Evolutionary conservation across 1,284 basidiomycete genomes (phyloP), one percentile per base, ranked within the genome.

Genomic region (Ceratobasidium sp.): DNA sequence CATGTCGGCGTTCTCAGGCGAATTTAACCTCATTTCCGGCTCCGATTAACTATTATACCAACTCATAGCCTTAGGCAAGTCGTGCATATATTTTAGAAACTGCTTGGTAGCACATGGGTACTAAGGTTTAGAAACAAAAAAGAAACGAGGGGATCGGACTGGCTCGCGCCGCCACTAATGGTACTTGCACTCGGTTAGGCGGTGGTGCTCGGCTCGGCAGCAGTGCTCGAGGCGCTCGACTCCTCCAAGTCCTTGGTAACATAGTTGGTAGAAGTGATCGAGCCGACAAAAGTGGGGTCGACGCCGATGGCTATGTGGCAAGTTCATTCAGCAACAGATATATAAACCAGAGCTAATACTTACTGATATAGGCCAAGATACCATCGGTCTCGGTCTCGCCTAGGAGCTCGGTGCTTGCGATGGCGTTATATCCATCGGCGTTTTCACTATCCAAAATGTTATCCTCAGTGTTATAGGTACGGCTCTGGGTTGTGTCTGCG

Each of bases 401-500:
- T n/a, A 65, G 38, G 1, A 65, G 49, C 12, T 65, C 49, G 7
- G 60, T 53, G 32, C 60, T 65, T 4, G 13, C 10, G 42, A 27
- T 20, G 25, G 75, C 77, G 64, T 76, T 76, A 58, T 77, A 75
- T 2, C 77, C 77, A 52, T 74, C 75, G 10, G 75, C 60, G 31
- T 74, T 74, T 43, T 74, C 77, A 31, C 73, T 58, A 15, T 68
- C 70, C 17, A 78, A 70, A 38, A 76, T 74, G 27, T 62, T 45
- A 65, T 79, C 78, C 25, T 77, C 72, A 15, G 49, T 53, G 70
- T 79, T 79, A 42, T 69, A 60, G 6, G 74, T 76, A 2, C 78
- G 71, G 17, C 32, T 72, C 60, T 76, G 75, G 1, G 70, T 75
- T 62, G 77, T 78, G 22, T 70, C 57, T 13, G 56, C 73, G 71